Conservation (phyloP, 768 basidiomycete species). For the Omphalotus guepiniiformis region DNA sequence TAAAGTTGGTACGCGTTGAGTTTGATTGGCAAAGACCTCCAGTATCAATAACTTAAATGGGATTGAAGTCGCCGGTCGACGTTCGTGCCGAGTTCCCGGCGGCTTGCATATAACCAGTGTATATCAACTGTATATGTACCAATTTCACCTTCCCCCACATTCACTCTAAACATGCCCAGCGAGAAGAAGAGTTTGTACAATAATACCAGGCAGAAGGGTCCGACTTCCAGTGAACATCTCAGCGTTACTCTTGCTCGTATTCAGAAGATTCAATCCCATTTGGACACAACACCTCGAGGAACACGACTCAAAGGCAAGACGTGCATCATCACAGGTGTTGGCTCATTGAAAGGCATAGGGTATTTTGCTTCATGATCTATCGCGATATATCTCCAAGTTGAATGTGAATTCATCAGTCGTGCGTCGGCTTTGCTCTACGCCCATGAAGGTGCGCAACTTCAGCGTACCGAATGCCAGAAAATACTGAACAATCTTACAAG, state of each 20-base stretch:
- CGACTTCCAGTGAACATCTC: slow-evolving; percentile 45
- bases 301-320: slow-evolving; percentile 71
- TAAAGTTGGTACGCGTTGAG: not conserved
- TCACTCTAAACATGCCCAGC: not conserved
- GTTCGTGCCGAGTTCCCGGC: too few relatives aligned
- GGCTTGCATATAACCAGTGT: too few relatives aligned
- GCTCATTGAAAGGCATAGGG: slow-evolving; percentile 88
- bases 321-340: slow-evolving; percentile 84
- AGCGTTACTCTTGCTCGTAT: slow-evolving; percentile 63
- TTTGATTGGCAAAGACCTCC: too few relatives aligned
- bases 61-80: too few relatives aligned
- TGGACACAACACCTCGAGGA: slow-evolving; percentile 47
- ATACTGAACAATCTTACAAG: slow-evolving; percentile 35
- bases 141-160: too few relatives aligned
- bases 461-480: too few relatives aligned
- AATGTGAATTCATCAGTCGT: slow-evolving; percentile 40
- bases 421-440: slow-evolving; percentile 71
- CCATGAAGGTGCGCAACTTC: slow-evolving; percentile 57
- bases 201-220: slow-evolving; percentile 21
- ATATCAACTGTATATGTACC: too few relatives aligned
- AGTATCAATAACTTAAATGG: too few relatives aligned
- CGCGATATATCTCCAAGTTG: too few relatives aligned
- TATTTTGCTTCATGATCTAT: slow-evolving; percentile 29
- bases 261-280: slow-evolving; percentile 63
- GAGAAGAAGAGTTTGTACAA: slow-evolving; percentile 32